Conservation (phyloP, 2,329 filamentous ascomycete genomes). For the Aspergillus terreus region DNA sequence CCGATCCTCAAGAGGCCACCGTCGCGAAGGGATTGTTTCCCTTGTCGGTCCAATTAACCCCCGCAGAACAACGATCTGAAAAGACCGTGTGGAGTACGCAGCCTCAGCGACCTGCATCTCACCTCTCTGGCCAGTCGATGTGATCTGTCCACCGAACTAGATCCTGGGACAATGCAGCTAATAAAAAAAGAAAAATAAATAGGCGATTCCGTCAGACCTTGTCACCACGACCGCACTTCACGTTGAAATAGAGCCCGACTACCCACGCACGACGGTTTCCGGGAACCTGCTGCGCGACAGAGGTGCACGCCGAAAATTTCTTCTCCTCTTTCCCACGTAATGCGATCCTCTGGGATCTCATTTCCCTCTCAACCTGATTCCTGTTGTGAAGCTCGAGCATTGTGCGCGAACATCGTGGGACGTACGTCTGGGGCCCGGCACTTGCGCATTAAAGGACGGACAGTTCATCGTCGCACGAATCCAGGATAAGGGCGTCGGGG, state of each 20-base stretch:
- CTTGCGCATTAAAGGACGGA: not conserved
- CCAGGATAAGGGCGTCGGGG: not conserved
- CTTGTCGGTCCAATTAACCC: constrained; percentile 9
- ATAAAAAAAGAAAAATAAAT: constrained; percentile 3
- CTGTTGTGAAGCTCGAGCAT: not conserved
- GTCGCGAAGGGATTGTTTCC: constrained; percentile 3
- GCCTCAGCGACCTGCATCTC: constrained; percentile 20
- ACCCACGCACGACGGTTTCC: constrained; percentile 10
- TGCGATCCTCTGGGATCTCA: not conserved
- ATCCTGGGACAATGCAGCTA: constrained; percentile 15
- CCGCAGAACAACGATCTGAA: constrained; percentile 11
- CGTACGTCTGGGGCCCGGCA: not conserved
- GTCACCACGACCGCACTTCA: constrained; percentile 17
- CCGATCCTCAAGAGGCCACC: constrained; percentile 10
- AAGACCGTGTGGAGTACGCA: constrained; percentile 10
- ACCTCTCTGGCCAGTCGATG: constrained; percentile 21
- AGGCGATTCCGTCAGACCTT: not conserved
- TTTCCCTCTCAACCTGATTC: not conserved
- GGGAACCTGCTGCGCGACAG: not conserved
- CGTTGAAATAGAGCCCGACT: constrained; percentile 17
- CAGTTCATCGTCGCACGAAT: not conserved
- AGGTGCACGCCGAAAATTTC: not conserved
- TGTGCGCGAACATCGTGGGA: not conserved
- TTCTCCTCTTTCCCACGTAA: not conserved
- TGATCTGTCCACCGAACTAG: constrained; percentile 28